Base-by-base conservation (phyloP, 148 eudicot genomes). In the Rheum nobile region DNA sequence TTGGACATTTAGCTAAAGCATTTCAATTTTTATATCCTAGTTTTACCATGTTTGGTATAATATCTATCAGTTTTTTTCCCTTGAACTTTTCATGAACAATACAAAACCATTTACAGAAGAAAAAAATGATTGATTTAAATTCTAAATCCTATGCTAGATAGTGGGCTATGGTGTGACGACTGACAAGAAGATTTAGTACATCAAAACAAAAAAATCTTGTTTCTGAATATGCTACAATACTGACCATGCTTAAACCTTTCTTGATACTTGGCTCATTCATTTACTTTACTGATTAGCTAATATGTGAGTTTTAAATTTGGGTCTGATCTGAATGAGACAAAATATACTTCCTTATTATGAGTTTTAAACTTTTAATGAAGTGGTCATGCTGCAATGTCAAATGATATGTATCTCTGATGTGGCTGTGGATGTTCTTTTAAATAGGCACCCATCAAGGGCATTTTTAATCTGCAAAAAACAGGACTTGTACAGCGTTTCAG, bases 371-470 rank as follows among this genome's bases (percentile, higher is more conserved):
- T n/a, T 26, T 48, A 59, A 0, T 28, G 17, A 59, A 59, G 35
- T 59, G 4, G 16, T 59, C 8, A 8, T 22, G 31, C 63, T 55
- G 31, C 8, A 55, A 55, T 26, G 67, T 59, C 35, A 28, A 59
- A 26, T n/a, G 16, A 59, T 59, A 2, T 54, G 22, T 16, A 48
- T 19, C 6, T 17, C 35, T 59, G 17, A 59, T 28, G 17, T 57
- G 67, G 67, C 16, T 48, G 14, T 59, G 6, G 34, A 59, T 28
- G 32, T 59, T 59, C n/a, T 68, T 68, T 16, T 26, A 67, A 48
- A 68, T 77, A 93, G 98, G 93, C 84, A 80, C 88, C 90, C 84
- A 76, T 87, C 39, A 93, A 83, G 87, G 88, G 92, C 72, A 85
- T 93, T 44, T 87, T 93, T 63, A 82, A 85, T 77, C 79, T 88